Evolutionary conservation across 768 basidiomycete species (phyloP).

Genomic region (Boletellus ananas): DNA sequence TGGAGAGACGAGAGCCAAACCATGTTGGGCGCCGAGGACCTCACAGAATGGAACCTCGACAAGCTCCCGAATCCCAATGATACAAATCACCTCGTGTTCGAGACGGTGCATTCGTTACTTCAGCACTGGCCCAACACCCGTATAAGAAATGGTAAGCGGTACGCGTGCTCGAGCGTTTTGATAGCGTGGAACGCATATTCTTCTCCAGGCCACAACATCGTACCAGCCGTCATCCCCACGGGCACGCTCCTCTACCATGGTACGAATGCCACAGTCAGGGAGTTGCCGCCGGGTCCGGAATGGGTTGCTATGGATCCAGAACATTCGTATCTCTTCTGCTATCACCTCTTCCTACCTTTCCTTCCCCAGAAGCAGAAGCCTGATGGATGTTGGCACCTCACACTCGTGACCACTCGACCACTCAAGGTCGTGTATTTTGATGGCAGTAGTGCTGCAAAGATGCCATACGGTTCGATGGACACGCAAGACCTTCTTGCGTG

Average conservation of each 20-base stretch:
- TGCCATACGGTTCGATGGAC: conserved; percentile 40
- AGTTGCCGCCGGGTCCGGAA: conserved; percentile 29
- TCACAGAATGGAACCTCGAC: conserved; percentile 22
- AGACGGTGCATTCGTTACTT: conserved; percentile 28
- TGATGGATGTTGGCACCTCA: conserved; percentile 17
- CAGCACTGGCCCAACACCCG: conserved; percentile 47
- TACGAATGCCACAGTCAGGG: not conserved
- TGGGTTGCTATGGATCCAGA: conserved; percentile 37
- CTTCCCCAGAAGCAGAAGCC: not conserved
- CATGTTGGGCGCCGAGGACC: no score
- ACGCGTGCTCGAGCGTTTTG: not conserved
- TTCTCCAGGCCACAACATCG: conserved; percentile 19
- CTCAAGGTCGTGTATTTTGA: conserved; percentile 51
- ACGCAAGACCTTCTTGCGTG: conserved; percentile 47
- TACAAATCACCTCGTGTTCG: conserved; percentile 26
- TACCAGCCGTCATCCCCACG: conserved; percentile 32
- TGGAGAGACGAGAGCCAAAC: no score
- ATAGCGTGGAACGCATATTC: not conserved
- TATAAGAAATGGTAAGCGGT: conserved; percentile 39
- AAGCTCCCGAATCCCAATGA: conserved; percentile 20
- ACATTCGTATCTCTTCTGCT: conserved; percentile 39
- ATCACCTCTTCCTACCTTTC: not conserved
- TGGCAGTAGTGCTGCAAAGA: conserved; percentile 46
- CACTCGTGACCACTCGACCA: conserved; percentile 21
- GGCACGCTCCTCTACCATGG: conserved; percentile 39